Conservation (phyloP, 129 eudicot genomes). For the Artemisia annua region DNA sequence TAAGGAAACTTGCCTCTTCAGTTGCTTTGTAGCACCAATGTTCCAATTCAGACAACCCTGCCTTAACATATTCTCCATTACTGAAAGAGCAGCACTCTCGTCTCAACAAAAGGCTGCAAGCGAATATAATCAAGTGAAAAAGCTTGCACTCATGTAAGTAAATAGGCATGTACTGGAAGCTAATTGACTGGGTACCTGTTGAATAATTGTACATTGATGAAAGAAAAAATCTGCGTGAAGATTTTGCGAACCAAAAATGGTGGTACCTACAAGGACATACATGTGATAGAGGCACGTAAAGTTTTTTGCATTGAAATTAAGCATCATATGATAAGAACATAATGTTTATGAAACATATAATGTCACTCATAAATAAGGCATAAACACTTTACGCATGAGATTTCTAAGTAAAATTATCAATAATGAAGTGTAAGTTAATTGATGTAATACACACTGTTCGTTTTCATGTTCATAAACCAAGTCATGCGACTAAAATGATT, state of each 20-base stretch:
- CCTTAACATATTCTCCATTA: slow-evolving; percentile 87
- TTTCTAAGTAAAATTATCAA: not conserved
- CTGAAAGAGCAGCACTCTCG: slow-evolving; percentile 95
- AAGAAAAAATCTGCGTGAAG: slow-evolving; percentile 88
- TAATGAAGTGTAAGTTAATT: not conserved
- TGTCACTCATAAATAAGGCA: slow-evolving; percentile 3
- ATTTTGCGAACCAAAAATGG: slow-evolving; percentile 89
- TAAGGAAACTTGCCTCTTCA: slow-evolving; percentile 54
- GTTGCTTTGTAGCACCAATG: slow-evolving; percentile 87
- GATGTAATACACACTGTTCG: not conserved
- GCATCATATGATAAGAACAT: slow-evolving; percentile 9
- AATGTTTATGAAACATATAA: not conserved
- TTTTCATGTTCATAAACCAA: not conserved
- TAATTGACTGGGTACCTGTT: slow-evolving; percentile 60
- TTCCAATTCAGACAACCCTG: slow-evolving; percentile 81
- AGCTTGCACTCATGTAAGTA: slow-evolving; percentile 5
- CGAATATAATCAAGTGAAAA: not conserved
- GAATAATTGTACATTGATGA: slow-evolving; percentile 85
- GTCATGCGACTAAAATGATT: not conserved
- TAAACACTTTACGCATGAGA: not conserved
- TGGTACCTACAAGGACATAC: slow-evolving; percentile 62
- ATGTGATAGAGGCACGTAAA: slow-evolving; percentile 6
- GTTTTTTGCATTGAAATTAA: not conserved
- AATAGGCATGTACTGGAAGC: slow-evolving; percentile 19
- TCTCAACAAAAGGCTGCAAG: slow-evolving; percentile 78